Conservation (phyloP, 2,329 filamentous ascomycete species). For the Fusarium sacchari region DNA sequence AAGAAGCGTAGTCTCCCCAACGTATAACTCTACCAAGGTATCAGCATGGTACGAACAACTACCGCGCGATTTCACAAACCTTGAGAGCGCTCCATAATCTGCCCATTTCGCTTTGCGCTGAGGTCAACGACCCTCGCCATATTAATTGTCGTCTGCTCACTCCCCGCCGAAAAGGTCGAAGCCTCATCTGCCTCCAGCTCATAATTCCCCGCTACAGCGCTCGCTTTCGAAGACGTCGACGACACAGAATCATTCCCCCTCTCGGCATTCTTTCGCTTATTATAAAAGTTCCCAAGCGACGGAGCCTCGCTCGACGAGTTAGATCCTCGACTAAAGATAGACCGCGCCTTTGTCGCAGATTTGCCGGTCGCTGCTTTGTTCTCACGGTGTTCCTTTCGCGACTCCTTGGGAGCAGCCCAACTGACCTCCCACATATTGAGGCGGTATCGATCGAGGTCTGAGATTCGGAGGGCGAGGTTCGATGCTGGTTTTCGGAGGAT, state of each 20-base stretch:
- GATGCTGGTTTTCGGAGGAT: slow-evolving; percentile 22
- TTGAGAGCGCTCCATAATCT: neutral
- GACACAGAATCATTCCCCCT: neutral
- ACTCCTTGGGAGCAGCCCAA: slow-evolving; percentile 30
- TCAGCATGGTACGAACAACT: neutral
- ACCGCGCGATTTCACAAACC: neutral
- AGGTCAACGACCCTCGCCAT: neutral
- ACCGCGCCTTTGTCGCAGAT: neutral
- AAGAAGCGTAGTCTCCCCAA: neutral
- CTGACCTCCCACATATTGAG: slow-evolving; percentile 37
- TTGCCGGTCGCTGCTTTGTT: slow-evolving; percentile 13
- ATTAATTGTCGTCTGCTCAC: neutral
- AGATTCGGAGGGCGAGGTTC: neutral
- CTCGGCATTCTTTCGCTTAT: neutral
- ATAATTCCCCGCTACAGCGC: neutral
- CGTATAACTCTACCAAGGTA: neutral
- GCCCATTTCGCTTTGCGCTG: neutral
- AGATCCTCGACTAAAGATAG: slow-evolving; percentile 20
- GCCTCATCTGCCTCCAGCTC: slow-evolving; percentile 15
- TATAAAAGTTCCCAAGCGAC: neutral
- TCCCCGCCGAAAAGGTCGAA: slow-evolving; percentile 2
- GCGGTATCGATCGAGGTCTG: slow-evolving; percentile 13
- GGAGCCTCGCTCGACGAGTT: slow-evolving; percentile 12
- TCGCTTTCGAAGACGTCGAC: slow-evolving; percentile 2
- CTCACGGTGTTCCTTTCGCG: slow-evolving; percentile 32